Evolutionary conservation across 768 basidiomycete species (phyloP).

Genomic region (Collybia nuda): DNA sequence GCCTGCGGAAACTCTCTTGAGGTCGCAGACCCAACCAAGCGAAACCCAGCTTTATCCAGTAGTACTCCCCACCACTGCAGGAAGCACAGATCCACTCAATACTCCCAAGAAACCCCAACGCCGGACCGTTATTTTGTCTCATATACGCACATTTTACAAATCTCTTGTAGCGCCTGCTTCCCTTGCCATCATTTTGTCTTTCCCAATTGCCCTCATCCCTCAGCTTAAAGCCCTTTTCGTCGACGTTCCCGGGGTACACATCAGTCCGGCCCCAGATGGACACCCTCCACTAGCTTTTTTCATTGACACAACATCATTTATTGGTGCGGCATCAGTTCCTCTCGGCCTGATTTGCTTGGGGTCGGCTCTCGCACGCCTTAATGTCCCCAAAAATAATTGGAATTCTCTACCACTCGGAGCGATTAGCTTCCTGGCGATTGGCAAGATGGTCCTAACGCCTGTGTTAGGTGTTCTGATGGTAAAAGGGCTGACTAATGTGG

Average conservation of each 20-base stretch:
- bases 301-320: slow-evolving; percentile 46
- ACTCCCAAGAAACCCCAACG: not conserved
- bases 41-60: not conserved
- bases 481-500: slow-evolving; percentile 43
- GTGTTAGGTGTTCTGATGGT: slow-evolving; percentile 61
- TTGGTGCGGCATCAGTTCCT: slow-evolving; percentile 55
- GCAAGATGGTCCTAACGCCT: slow-evolving; percentile 57
- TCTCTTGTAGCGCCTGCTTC: slow-evolving; percentile 42
- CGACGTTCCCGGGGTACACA: slow-evolving; percentile 28
- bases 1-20: slow-evolving; percentile 3
- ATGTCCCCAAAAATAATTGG: slow-evolving; percentile 49
- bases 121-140: not conserved
- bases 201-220: slow-evolving; percentile 48
- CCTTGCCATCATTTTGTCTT: slow-evolving; percentile 41
- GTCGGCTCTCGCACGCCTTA: slow-evolving; percentile 54
- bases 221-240: slow-evolving; percentile 56
- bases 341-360: slow-evolving; percentile 56
- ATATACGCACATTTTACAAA: slow-evolving; percentile 19
- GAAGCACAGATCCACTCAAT: too few species aligned
- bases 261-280: slow-evolving; percentile 53
- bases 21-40: not conserved
- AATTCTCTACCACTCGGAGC: slow-evolving; percentile 45
- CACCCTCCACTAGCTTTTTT: slow-evolving; percentile 55
- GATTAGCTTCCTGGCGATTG: slow-evolving; percentile 50
- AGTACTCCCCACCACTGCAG: not conserved